Evolutionary conservation across 805 yeast genomes (phyloP).

Genomic region (Vanderwaltozyma yarrowii): DNA sequence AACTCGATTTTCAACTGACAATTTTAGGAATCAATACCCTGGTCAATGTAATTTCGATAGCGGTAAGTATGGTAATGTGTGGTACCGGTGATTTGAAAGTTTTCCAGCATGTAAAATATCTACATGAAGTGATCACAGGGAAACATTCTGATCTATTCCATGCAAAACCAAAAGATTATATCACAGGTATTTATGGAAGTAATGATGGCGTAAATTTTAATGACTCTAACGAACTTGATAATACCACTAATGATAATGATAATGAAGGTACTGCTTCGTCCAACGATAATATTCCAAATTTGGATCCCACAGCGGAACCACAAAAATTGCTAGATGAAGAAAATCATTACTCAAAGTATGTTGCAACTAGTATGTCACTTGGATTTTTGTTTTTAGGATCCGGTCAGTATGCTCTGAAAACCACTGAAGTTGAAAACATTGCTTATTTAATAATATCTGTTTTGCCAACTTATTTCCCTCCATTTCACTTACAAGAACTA

Average conservation of each 20-base stretch:
- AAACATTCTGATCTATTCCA: constrained; percentile 22
- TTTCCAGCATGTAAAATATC: constrained; percentile 57
- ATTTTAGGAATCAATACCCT: constrained; percentile 40
- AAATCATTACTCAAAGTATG: constrained; percentile 54
- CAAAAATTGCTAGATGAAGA: constrained; percentile 20
- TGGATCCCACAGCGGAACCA: no score
- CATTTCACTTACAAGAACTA: constrained; percentile 66
- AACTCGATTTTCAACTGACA: constrained; percentile 51
- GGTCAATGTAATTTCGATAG: constrained; percentile 50
- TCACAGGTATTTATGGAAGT: no score
- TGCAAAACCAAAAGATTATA: no score
- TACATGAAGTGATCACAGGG: constrained; percentile 48
- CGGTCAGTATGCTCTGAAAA: constrained; percentile 75
- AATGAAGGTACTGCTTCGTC: not conserved
- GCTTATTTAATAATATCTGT: constrained; percentile 51
- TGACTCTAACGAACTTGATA: constrained; percentile 4
- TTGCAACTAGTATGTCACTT: constrained; percentile 70
- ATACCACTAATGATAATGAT: not conserved
- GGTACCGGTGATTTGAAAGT: constrained; percentile 83
- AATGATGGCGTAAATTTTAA: not conserved
- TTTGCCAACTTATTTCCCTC: constrained; percentile 42
- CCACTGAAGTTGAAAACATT: constrained; percentile 36
- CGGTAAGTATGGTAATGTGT: constrained; percentile 70
- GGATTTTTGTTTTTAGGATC: constrained; percentile 89
- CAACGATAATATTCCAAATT: not conserved